Conservation (phyloP, 2,329 filamentous ascomycete genomes). For the Fusarium camptoceras region DNA sequence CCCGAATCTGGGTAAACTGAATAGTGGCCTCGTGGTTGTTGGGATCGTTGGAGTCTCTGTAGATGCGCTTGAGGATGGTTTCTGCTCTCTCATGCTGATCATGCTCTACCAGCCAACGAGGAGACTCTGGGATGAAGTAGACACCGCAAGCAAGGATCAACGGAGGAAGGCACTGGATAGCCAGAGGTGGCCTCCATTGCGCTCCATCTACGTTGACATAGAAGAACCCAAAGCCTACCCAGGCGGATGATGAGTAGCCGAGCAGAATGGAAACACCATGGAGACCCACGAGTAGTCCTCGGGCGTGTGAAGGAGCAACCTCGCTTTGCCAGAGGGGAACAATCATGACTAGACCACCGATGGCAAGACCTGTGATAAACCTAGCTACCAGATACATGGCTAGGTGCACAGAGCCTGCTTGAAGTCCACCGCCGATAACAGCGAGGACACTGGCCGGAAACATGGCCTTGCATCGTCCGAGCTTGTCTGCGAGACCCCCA, state of each 20-base stretch:
- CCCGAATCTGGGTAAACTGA: not conserved
- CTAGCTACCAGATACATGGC: not conserved
- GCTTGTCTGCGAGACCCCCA: not conserved
- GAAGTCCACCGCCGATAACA: not conserved
- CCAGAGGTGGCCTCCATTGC: not conserved
- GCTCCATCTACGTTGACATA: not conserved
- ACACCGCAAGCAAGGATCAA: not conserved
- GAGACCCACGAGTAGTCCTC: not conserved
- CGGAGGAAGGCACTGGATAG: not conserved
- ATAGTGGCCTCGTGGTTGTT: not conserved
- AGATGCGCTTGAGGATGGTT: not conserved
- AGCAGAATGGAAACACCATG: not conserved
- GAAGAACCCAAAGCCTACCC: not conserved
- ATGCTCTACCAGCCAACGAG: not conserved
- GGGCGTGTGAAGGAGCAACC: not conserved
- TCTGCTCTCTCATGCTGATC: not conserved
- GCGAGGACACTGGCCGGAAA: not conserved
- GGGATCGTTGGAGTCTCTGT: not conserved
- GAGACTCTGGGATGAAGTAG: not conserved
- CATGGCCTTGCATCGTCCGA: slow-evolving; percentile 1
- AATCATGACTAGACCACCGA: not conserved
- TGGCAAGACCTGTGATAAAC: not conserved
- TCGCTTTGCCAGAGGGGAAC: slow-evolving; percentile 3
- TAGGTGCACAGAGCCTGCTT: not conserved
- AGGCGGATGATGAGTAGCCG: not conserved